Evolutionary conservation across 345 rosid species (phyloP).

Genomic region (Nephelium lappaceum): DNA sequence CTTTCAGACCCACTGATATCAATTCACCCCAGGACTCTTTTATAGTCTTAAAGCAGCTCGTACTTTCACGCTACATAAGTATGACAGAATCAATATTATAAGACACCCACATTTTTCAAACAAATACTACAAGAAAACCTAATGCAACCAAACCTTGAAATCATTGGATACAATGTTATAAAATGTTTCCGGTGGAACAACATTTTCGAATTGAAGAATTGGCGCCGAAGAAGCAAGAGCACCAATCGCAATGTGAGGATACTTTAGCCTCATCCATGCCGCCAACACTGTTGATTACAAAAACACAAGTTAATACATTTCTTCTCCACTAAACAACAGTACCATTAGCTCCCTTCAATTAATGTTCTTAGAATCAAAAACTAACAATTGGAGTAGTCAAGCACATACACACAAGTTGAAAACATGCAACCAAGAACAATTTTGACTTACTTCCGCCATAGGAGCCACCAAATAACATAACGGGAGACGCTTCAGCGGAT

Average conservation of each 20-base stretch:
- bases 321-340: background rate
- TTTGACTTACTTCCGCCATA: constrained; percentile 88
- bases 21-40: constrained; percentile 78
- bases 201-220: constrained; percentile 88
- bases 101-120: background rate
- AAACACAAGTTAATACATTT: background rate
- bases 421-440: background rate
- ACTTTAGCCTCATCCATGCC: constrained; percentile 97
- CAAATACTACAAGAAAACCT: background rate
- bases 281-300: constrained; percentile 74
- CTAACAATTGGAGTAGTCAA: background rate
- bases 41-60: constrained; percentile 76
- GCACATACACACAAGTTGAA: background rate
- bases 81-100: background rate
- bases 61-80: constrained; percentile 71
- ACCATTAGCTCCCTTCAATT: background rate
- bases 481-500: constrained; percentile 83
- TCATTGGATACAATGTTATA: constrained; percentile 83
- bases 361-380: background rate
- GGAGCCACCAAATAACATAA: constrained; percentile 93
- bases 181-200: constrained; percentile 83
- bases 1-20: constrained; percentile 55
- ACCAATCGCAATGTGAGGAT: constrained; percentile 88
- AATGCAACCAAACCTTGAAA: constrained; percentile 52
- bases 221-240: constrained; percentile 97